A percentile compares a stretch with the other conserved stretches of the same genome.
Conservation (phyloP, 2,329 filamentous ascomycete species). For the Aspergillus candidus region DNA sequence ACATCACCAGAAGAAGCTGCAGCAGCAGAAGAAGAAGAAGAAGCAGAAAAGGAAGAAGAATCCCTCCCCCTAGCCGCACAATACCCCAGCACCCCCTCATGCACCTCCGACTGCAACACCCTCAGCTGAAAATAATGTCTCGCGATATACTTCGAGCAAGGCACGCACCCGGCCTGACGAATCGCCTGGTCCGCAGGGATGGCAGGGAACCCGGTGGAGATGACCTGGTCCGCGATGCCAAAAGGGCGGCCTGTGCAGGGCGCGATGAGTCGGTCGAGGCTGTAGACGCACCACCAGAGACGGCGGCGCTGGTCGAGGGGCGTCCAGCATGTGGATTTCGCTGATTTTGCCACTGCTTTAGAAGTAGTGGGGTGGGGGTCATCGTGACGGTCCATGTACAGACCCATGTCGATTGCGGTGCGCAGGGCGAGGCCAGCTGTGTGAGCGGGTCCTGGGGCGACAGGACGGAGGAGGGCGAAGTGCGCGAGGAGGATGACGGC, state of each 20-base stretch:
- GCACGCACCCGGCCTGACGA: neutral
- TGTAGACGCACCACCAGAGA: slow-evolving; percentile 86
- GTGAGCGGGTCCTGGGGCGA: neutral
- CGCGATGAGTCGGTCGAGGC: slow-evolving; percentile 73
- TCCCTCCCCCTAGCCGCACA: too few species aligned
- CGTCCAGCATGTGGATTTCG: slow-evolving; percentile 62
- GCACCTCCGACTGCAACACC: neutral
- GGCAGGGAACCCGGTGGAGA: slow-evolving; percentile 3
- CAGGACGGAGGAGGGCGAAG: neutral
- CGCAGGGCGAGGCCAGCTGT: slow-evolving; percentile 56
- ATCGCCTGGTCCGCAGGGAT: neutral
- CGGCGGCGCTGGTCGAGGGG: slow-evolving; percentile 58
- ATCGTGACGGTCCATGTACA: slow-evolving; percentile 46
- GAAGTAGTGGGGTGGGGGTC: too few species aligned
- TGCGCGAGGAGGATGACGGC: neutral
- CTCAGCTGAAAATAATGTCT: neutral
- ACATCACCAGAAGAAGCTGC: too few species aligned
- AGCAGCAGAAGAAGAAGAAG: too few species aligned
- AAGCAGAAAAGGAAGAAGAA: too few species aligned
- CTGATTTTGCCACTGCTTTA: slow-evolving; percentile 37
- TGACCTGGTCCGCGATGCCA: slow-evolving; percentile 5
- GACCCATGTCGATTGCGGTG: slow-evolving; percentile 70
- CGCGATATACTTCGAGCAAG: neutral
- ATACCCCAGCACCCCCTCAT: neutral
- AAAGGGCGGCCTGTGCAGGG: slow-evolving; percentile 70